Evolutionary conservation across 176 grass and related monocot species (phyloP).

Genomic region (Oryza australiensis): DNA sequence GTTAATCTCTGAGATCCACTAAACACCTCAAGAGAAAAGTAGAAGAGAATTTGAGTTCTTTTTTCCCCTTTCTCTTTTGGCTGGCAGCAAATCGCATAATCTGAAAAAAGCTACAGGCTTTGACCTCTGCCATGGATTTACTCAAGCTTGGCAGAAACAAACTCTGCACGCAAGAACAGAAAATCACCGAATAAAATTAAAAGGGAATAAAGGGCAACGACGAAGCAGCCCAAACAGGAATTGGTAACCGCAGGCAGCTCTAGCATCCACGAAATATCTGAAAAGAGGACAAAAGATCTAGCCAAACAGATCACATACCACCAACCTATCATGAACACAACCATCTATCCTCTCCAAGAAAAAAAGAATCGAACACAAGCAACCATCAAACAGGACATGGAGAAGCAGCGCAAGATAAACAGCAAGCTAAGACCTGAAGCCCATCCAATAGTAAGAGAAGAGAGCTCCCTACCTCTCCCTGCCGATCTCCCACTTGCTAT

Average conservation of each 20-base stretch:
- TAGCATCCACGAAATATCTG: slow-evolving; percentile 6
- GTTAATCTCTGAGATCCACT: slow-evolving; percentile 8
- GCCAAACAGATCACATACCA: not conserved
- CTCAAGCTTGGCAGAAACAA: not conserved
- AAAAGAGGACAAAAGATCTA: not conserved
- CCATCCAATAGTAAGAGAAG: not conserved
- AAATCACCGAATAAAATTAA: not conserved
- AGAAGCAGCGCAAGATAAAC: not conserved
- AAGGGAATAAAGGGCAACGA: not conserved
- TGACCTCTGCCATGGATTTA: slow-evolving; percentile 1
- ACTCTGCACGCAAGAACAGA: not conserved
- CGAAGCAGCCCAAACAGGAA: slow-evolving; percentile 34
- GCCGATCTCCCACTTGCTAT: slow-evolving; percentile 29
- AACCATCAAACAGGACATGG: not conserved
- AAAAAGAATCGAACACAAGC: not conserved
- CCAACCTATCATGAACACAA: not conserved
- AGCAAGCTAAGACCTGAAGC: slow-evolving; percentile 1
- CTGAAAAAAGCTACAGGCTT: slow-evolving; percentile 10
- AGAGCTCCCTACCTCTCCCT: slow-evolving; percentile 48
- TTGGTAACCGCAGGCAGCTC: slow-evolving; percentile 17
- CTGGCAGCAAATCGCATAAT: not conserved
- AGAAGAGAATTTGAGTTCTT: not conserved
- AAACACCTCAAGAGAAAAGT: not conserved
- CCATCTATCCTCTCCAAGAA: not conserved
- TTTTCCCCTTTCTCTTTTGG: not conserved